phyloP scores from a whole-genome alignment of 495 filamentous ascomycete species.

The Echria macrotheca region DNA sequence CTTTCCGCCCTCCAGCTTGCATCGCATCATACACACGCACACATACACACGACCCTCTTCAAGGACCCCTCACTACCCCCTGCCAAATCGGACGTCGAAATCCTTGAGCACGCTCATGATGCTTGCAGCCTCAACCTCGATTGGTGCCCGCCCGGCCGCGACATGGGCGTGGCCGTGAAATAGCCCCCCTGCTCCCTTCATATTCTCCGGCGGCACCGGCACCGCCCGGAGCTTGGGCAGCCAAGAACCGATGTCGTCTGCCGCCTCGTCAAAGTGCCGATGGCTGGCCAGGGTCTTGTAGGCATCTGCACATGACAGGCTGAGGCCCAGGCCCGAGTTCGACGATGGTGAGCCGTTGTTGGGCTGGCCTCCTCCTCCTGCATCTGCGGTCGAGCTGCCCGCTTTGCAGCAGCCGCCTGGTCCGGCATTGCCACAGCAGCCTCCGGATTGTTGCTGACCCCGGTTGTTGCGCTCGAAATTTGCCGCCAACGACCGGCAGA shows the following conservation, averaged over 20 bases:
- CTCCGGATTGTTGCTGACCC: constrained; percentile 46
- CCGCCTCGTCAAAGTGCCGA: constrained; percentile 70
- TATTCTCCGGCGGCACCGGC: constrained; percentile 23
- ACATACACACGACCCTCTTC: too few species aligned
- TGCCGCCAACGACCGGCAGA: constrained; percentile 79
- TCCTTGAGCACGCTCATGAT: constrained; percentile 80
- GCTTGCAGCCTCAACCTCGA: constrained; percentile 80
- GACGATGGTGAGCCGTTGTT: constrained; percentile 5
- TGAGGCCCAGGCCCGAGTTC: constrained; percentile 21
- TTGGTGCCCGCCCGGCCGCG: constrained; percentile 47
- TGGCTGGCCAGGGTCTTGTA: constrained; percentile 79
- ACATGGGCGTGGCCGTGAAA: constrained; percentile 8
- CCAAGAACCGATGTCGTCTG: constrained; percentile 68
- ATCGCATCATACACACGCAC: too few species aligned
- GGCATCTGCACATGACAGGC: constrained; percentile 66
- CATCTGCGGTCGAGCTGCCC: constrained; percentile 5
- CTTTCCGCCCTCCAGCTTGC: background rate
- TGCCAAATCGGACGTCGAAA: constrained; percentile 74
- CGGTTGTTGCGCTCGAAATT: constrained; percentile 41
- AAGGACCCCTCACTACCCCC: constrained; percentile 22
- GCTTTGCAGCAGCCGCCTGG: constrained; percentile 37
- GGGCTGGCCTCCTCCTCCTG: background rate
- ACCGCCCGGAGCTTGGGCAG: constrained; percentile 66
- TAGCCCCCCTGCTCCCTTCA: background rate
- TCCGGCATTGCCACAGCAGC: constrained; percentile 43